Conservation (phyloP, 2,329 filamentous ascomycete genomes). For the Myriosclerotinia duriaeana region DNA sequence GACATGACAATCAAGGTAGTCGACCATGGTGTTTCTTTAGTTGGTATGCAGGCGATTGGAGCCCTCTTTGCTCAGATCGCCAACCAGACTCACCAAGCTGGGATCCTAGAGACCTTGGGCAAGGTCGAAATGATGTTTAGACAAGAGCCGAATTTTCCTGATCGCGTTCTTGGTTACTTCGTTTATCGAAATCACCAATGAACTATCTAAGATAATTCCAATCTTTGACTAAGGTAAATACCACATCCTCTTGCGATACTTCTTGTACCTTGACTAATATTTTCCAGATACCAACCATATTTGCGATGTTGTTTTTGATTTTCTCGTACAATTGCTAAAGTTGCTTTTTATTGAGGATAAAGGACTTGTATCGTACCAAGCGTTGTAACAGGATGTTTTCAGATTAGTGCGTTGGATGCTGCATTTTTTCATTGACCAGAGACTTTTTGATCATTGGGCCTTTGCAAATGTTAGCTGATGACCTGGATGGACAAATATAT, state of each 20-base stretch:
- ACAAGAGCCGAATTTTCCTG: neutral
- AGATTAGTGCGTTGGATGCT: slow-evolving; percentile 12
- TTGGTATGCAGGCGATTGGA: neutral
- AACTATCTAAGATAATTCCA: neutral
- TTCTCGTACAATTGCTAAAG: neutral
- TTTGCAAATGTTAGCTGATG: slow-evolving; percentile 4
- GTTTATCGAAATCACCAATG: neutral
- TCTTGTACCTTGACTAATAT: neutral
- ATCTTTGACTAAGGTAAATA: neutral
- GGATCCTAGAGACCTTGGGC: neutral
- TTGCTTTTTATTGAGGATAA: neutral
- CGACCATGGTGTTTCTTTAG: neutral
- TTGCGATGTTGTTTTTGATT: slow-evolving; percentile 1
- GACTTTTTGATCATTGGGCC: slow-evolving; percentile 2
- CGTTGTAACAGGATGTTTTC: neutral
- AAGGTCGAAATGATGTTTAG: slow-evolving; percentile 2
- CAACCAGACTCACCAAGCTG: neutral
- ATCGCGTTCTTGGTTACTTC: neutral
- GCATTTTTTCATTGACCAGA: neutral
- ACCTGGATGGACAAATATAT: neutral
- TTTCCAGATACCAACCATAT: neutral
- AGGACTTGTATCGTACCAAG: neutral
- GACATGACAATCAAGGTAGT: slow-evolving; percentile 16
- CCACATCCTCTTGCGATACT: neutral
- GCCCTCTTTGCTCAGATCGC: neutral